Evolutionary conservation across 2,329 filamentous ascomycete species (phyloP).

Genomic region (Bipolaris zeicola): DNA sequence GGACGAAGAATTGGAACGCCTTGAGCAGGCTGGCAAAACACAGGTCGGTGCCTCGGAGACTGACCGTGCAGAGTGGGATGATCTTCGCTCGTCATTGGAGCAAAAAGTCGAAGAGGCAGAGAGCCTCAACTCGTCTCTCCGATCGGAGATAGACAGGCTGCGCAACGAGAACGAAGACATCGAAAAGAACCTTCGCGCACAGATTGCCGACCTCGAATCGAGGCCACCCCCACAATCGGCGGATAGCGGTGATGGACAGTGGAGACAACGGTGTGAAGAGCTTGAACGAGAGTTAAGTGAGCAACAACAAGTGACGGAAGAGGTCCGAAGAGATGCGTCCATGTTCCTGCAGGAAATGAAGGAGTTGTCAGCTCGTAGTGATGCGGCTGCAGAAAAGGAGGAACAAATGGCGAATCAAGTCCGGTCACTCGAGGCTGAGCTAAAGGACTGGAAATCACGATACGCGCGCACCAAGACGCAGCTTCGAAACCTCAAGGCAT

Average conservation of each 20-base stretch:
- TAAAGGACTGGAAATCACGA: conserved; percentile 87
- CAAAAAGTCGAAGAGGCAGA: conserved; percentile 75
- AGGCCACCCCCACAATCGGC: conserved; percentile 30
- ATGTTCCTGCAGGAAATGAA: conserved; percentile 90
- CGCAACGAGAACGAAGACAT: conserved; percentile 70
- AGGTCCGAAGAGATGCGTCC: conserved; percentile 83
- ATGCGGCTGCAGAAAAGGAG: conserved; percentile 79
- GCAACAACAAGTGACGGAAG: conserved; percentile 82
- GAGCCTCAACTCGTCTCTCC: conserved; percentile 77
- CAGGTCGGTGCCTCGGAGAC: conserved; percentile 57
- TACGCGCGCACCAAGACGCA: conserved; percentile 90
- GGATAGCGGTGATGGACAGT: conserved; percentile 34
- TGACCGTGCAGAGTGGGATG: conserved; percentile 74
- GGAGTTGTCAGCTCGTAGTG: conserved; percentile 78
- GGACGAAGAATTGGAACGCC: conserved; percentile 69
- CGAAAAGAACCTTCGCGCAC: conserved; percentile 66
- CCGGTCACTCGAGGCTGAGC: conserved; percentile 76
- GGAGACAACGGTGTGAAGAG: conserved; percentile 48
- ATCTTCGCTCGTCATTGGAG: conserved; percentile 71
- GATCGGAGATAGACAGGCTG: conserved; percentile 76
- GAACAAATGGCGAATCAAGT: conserved; percentile 77
- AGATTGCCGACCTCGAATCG: conserved; percentile 61
- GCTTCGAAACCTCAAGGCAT: conserved; percentile 77
- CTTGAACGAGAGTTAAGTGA: conserved; percentile 68
- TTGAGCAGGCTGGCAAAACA: conserved; percentile 64